Evolutionary conservation across 2,329 filamentous ascomycete species (phyloP), one percentile per base, ranked within the genome.

Genomic region (Venturia carpophila): DNA sequence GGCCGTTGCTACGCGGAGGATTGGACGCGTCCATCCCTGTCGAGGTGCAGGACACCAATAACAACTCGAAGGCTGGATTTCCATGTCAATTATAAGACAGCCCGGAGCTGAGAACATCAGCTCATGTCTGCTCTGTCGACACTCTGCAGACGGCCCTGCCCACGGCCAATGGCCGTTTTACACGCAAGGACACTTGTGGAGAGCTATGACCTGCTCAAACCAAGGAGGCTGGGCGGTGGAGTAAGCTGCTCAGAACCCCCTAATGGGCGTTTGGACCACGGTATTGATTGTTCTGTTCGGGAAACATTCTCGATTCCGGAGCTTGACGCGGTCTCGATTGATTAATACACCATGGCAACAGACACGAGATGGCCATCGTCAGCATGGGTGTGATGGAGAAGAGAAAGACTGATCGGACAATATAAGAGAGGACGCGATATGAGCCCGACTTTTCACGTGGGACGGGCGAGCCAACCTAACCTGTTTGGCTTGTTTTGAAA

Each of bases 361-460:
- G 15, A 58, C 30, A 58, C 30, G 30, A 58, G 30, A 34, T n/a
- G 30, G 30, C 27, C 17, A 37, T 58, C 21, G 17, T 19, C 52
- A 58, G 30, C 52, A 34, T 34, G 27, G 52, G 37, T 37, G n/a
- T 10, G 19, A 58, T 37, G 10, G 11, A 15, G 30, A 10, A 4
- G 27, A 17, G 37, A 3, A 13, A n/a, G 15, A 34, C 30, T 19
- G 52, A 37, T 30, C 13, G 37, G 7, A 27, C 39, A 27, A 61
- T 61, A 27, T 60, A 60, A n/a, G 39, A 42, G 60, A n/a, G 37
- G 60, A 61, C 27, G 42, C 24, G n/a, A 42, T 61, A 42, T 61
- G 30, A 61, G 43, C 9, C 19, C 11, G 27, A 42, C 34, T 19
- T 61, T 39, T 41, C 39, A 61, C 39, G 60, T 61, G 60, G 27